These are phyloP conservation scores for Ceratocystis colombiana DNA, from an alignment of 2,329 filamentous ascomycete genomes.

Conservation along the genomic window DNA sequence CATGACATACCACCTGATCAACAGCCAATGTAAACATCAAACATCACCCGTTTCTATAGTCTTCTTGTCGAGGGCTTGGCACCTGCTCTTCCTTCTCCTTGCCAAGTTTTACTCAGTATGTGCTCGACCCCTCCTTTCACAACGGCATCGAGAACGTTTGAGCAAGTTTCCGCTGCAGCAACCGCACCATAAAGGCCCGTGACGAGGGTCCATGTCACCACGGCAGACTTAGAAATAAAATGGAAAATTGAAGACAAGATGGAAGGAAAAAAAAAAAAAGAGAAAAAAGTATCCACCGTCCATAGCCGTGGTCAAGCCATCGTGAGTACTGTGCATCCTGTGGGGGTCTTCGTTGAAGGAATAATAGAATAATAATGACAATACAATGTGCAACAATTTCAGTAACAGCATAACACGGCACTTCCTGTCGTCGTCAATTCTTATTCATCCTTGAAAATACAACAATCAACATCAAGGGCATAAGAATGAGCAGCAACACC, in stretches of 20 bases:
- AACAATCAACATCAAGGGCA: neutral
- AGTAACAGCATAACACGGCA: neutral
- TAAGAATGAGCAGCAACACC: neutral
- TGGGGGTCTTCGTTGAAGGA: neutral
- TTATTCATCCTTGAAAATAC: constrained; percentile 16
- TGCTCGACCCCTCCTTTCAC: neutral
- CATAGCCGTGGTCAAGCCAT: neutral
- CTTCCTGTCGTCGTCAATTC: constrained; percentile 1
- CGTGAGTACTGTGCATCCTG: neutral
- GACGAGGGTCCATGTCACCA: neutral
- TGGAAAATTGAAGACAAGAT: too few species aligned
- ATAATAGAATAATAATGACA: too few species aligned
- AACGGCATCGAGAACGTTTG: constrained; percentile 27
- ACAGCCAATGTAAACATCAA: neutral
- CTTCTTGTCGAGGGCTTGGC: neutral
- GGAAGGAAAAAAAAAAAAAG: neutral
- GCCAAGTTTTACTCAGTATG: neutral
- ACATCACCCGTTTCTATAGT: neutral
- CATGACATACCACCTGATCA: neutral
- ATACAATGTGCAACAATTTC: neutral
- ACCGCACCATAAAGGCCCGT: constrained; percentile 9
- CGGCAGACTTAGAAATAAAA: too few species aligned
- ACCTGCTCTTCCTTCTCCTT: neutral
- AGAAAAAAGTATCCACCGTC: neutral
- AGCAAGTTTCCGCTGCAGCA: constrained; percentile 27